These are phyloP conservation scores for Vaccinium corymbosum DNA, from an alignment of 148 eudicot species.

Conservation along the genomic window DNA sequence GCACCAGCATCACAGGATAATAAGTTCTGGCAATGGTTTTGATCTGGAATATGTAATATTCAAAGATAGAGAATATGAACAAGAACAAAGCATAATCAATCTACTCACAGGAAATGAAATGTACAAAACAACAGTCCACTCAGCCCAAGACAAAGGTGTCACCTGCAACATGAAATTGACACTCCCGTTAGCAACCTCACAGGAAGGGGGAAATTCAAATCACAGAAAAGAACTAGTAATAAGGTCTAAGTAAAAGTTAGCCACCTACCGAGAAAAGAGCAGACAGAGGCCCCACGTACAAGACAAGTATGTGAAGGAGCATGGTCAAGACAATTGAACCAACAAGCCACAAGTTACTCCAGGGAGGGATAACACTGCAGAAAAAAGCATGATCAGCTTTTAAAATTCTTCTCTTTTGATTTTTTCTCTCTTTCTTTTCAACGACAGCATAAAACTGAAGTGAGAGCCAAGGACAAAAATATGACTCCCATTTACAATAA, in stretches of 20 bases:
- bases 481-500: background rate
- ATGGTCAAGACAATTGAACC: conserved; percentile 83
- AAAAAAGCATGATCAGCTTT: conserved; percentile 18
- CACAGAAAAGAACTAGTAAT: background rate
- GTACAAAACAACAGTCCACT: conserved; percentile 85
- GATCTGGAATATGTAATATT: background rate
- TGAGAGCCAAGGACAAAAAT: background rate
- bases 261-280: conserved; percentile 86
- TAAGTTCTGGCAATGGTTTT: background rate
- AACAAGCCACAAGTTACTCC: conserved; percentile 99
- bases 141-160: conserved; percentile 88
- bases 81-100: background rate
- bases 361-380: conserved; percentile 77
- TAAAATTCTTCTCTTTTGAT: background rate
- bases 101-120: conserved; percentile 93
- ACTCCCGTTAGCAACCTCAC: conserved; percentile 5
- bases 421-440: background rate
- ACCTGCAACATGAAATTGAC: conserved; percentile 53
- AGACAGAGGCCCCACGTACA: conserved; percentile 83
- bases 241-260: conserved; percentile 1
- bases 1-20: background rate
- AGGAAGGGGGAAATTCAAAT: background rate
- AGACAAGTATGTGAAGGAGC: conserved; percentile 83
- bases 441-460: background rate
- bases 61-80: background rate